A percentile compares a stretch with the other conserved stretches of the same genome.
Conservation (phyloP, 2,329 filamentous ascomycete genomes). For the Aspergillaceae sp. region DNA sequence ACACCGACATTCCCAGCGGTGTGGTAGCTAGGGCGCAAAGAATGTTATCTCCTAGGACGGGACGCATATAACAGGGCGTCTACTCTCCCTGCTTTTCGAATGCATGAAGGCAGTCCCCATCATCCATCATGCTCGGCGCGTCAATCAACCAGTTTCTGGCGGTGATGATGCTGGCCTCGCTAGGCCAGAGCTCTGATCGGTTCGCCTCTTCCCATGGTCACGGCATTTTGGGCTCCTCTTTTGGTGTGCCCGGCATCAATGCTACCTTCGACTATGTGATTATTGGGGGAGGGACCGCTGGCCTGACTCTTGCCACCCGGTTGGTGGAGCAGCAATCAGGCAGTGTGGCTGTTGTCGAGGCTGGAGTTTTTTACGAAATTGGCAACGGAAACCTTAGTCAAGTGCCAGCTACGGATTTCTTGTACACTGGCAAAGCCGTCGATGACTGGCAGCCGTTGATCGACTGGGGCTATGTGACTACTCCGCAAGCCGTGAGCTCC, state of each 20-base stretch:
- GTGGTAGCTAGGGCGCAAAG: too few species aligned
- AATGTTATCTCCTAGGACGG: too few species aligned
- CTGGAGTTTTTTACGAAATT: conserved; percentile 23
- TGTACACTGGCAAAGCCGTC: conserved; percentile 15
- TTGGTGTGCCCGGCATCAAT: conserved; percentile 6
- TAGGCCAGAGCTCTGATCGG: too few species aligned
- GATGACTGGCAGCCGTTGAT: conserved; percentile 10
- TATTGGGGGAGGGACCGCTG: conserved; percentile 17
- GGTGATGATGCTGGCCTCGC: too few species aligned
- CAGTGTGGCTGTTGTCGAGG: conserved; percentile 22
- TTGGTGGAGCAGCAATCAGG: conserved; percentile 13
- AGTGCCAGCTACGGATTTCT: conserved; percentile 13
- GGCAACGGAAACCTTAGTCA: conserved; percentile 18
- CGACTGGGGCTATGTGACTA: conserved; percentile 18
- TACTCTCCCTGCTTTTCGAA: too few species aligned
- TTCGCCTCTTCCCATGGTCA: too few species aligned
- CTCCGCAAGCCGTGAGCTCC: conserved; percentile 7
- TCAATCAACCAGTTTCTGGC: too few species aligned
- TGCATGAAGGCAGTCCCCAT: too few species aligned
- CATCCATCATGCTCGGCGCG: too few species aligned
- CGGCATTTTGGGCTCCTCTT: not conserved
- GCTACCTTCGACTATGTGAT: conserved; percentile 13
- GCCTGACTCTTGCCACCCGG: conserved; percentile 11
- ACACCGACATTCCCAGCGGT: too few species aligned
- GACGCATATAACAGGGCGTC: too few species aligned